Conservation (phyloP, 2,329 filamentous ascomycete genomes). For the Westerdykella aurantiaca region DNA sequence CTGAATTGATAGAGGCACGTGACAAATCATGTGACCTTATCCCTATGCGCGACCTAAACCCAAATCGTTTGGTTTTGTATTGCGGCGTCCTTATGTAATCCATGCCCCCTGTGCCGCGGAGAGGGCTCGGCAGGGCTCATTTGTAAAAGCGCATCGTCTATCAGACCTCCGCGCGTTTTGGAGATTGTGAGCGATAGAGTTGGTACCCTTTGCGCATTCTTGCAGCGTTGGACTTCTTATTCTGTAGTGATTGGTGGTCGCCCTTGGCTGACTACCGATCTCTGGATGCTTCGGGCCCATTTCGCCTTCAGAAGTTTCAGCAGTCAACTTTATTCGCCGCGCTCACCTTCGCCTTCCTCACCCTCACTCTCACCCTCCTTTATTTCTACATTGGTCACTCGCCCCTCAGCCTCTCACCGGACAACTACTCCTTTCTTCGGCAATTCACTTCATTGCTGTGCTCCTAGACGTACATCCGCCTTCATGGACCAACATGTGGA, state of each 20-base stretch:
- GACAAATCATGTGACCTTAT: no score
- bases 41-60: no score
- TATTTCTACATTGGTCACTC: neutral
- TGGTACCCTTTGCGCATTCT: no score
- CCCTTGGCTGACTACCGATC: neutral
- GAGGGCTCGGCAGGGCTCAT: no score
- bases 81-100: no score
- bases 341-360: neutral
- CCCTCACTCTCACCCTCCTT: neutral
- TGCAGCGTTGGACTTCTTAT: no score
- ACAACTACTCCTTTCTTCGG: neutral
- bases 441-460: neutral
- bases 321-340: neutral
- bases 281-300: slow-evolving; percentile 6
- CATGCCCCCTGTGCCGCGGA: no score
- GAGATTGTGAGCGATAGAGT: no score
- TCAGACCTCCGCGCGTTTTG: no score
- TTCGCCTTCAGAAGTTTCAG: neutral
- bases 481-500: slow-evolving; percentile 48
- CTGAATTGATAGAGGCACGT: no score
- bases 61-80: no score
- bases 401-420: neutral
- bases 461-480: slow-evolving; percentile 6
- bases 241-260: slow-evolving; percentile 1
- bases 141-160: no score